A percentile compares a stretch with the other conserved stretches of the same genome.
These are phyloP conservation scores for Globisporangium emineosum DNA, from an alignment of 352 stramenopile genomes.

Conservation along the genomic window DNA sequence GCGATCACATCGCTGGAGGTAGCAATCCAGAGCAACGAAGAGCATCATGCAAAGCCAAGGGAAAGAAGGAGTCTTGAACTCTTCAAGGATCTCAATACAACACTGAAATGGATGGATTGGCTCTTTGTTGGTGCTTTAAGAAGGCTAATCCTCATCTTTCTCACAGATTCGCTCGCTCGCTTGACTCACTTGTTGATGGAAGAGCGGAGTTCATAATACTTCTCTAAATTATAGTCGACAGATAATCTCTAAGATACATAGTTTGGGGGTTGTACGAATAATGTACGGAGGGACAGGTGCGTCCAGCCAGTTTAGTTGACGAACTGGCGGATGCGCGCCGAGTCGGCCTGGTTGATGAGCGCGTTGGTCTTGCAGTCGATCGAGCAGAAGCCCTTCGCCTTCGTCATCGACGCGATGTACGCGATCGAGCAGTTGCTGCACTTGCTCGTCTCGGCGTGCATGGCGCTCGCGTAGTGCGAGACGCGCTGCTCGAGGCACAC, in stretches of 20 bases:
- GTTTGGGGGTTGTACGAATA: background rate
- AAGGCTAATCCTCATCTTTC: background rate
- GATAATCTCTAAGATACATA: conserved; percentile 18
- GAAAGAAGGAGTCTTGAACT: too few species aligned
- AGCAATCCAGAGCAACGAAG: too few species aligned
- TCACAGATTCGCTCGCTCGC: background rate
- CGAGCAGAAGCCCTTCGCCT: conserved; percentile 72
- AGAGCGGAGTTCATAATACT: conserved; percentile 17
- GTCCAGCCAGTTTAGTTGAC: conserved; percentile 28
- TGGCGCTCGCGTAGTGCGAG: conserved; percentile 61
- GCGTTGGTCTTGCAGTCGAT: conserved; percentile 88
- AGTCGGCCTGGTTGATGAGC: conserved; percentile 68
- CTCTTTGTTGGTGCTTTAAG: background rate
- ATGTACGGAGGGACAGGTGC: background rate
- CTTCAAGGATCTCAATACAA: too few species aligned
- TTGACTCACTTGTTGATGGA: background rate
- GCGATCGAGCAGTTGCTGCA: conserved; percentile 78
- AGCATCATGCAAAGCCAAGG: too few species aligned
- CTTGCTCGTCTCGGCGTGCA: conserved; percentile 78
- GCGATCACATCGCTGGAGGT: too few species aligned
- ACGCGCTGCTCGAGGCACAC: conserved; percentile 47
- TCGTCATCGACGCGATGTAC: conserved; percentile 63
- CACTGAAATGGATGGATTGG: background rate
- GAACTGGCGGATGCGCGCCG: conserved; percentile 55
- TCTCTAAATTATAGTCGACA: conserved; percentile 20